phyloP scores from a whole-genome alignment of 129 eudicot genomes.

The Smallanthus sonchifolius region DNA sequence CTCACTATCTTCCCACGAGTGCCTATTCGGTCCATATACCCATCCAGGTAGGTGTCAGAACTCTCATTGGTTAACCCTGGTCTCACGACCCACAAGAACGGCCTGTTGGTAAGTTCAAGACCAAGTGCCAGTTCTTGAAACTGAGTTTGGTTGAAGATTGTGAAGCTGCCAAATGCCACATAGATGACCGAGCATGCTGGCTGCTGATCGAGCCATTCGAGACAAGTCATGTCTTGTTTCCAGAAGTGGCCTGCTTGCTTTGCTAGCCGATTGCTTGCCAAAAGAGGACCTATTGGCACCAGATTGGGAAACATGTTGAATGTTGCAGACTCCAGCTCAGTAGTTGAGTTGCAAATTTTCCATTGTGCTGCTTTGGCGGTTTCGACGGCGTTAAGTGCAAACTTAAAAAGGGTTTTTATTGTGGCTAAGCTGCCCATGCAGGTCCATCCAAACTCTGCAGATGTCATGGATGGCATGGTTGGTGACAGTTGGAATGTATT shows the following conservation, averaged over 20 bases:
- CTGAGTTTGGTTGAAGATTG: neutral
- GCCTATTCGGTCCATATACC: constrained; percentile 3
- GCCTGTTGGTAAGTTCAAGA: constrained; percentile 25
- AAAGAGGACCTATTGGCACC: constrained; percentile 43
- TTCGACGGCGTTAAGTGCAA: neutral
- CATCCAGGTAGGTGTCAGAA: neutral
- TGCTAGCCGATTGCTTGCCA: constrained; percentile 34
- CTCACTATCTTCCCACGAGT: constrained; percentile 36
- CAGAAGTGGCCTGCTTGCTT: constrained; percentile 35
- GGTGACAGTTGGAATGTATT: constrained; percentile 31
- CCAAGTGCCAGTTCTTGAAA: constrained; percentile 5
- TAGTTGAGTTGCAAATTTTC: constrained; percentile 39
- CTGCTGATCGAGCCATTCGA: constrained; percentile 55
- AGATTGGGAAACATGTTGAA: constrained; percentile 25
- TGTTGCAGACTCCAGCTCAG: constrained; percentile 41
- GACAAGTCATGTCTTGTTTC: constrained; percentile 40
- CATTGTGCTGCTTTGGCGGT: constrained; percentile 2
- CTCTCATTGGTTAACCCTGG: neutral
- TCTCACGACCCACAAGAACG: constrained; percentile 57
- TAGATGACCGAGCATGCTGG: constrained; percentile 15
- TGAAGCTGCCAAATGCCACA: constrained; percentile 1
- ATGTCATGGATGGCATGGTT: constrained; percentile 38
- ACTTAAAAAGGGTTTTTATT: neutral
- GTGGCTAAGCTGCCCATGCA: constrained; percentile 16
- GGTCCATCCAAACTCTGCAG: constrained; percentile 35